Evolutionary conservation across 176 grass and related monocot species (phyloP).

Genomic region (Oryza rufipogon): DNA sequence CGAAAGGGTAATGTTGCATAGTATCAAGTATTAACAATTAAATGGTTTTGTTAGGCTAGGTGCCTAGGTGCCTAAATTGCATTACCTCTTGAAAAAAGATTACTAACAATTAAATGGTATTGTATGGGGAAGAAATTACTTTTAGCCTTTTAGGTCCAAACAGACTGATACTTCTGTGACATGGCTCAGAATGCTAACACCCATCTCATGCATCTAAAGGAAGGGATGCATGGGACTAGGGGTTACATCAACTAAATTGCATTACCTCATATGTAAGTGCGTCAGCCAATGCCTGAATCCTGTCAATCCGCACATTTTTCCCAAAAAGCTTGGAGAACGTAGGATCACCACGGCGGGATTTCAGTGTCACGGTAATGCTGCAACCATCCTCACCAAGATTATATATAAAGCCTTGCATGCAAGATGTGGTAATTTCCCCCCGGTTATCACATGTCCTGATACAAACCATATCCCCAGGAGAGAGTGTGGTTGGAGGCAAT

Average conservation of each 20-base stretch:
- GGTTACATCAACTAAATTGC: not conserved
- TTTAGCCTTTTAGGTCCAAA: not conserved
- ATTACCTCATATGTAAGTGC: conserved; percentile 87
- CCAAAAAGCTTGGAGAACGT: conserved; percentile 82
- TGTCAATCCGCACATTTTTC: conserved; percentile 77
- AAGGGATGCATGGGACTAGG: not conserved
- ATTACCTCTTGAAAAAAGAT: not conserved
- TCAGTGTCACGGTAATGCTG: conserved; percentile 77
- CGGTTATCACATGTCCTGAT: conserved; percentile 76
- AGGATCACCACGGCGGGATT: conserved; percentile 74
- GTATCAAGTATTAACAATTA: not conserved
- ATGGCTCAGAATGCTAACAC: not conserved
- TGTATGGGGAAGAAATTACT: not conserved
- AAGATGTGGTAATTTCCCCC: conserved; percentile 65
- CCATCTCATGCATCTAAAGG: not conserved
- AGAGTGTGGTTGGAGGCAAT: conserved; percentile 74
- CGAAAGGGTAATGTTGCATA: not conserved
- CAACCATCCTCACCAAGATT: conserved; percentile 77
- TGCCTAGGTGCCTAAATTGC: too few species aligned
- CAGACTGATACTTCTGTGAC: conserved; percentile 4
- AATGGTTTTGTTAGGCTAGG: not conserved
- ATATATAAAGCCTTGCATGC: conserved; percentile 79
- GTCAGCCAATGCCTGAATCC: conserved; percentile 83
- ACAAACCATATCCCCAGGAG: conserved; percentile 87
- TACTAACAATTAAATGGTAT: not conserved